Base-by-base conservation (phyloP, 2,329 filamentous ascomycete species). In the Aspergillus versicolor region DNA sequence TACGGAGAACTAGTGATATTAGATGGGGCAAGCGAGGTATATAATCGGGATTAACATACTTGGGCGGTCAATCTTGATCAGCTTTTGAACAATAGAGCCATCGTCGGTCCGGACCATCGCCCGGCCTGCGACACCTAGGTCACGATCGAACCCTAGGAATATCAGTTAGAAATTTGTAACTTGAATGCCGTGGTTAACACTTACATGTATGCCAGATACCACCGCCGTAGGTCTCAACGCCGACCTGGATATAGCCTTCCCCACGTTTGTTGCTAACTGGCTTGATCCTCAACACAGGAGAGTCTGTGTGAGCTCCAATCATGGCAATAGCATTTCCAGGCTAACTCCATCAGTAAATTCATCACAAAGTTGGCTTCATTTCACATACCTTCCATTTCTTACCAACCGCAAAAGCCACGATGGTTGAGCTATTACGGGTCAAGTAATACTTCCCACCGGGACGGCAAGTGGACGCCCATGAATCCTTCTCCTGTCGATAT, bases 391-490 rank as follows among this genome's bases (percentile, higher is more conserved):
- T 88, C 93, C 93, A 99, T 79, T 90, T 88, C 69, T 86, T 85
- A 69, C 93, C 93, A 68, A 97, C 88, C 61, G 91, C 90, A 76
- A 97, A 97, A 62, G 92, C 92, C 57, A 96, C 86, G 63, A 97
- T 90, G 48, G 93, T 95, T 24, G 92, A 96, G 58, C 85, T 88
- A 78, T 97, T 97, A 63, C 93, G 89, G 47, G 93, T 97, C 69
- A 97, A 85, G 78, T 92, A 97, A 82, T 97, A 97, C 77, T 95
- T 97, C 62, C 93, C 92, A 61, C 93, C 92, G 21, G 92, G 91
- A 56, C 86, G 84, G 61, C 96, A 84, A 45, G 83, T 85, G 1
- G 88, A 86, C 13, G 88, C 84, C 93, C 94, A 97, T 46, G 89
- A 87, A 70, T 97, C 91, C 67, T 90, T 89, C 77, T 97, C 93